Percentiles rank a stretch among this genome's conserved stretches.
These are phyloP conservation scores for Glaciozyma antarctica DNA, from an alignment of 768 basidiomycete genomes.

Conservation along the genomic window DNA sequence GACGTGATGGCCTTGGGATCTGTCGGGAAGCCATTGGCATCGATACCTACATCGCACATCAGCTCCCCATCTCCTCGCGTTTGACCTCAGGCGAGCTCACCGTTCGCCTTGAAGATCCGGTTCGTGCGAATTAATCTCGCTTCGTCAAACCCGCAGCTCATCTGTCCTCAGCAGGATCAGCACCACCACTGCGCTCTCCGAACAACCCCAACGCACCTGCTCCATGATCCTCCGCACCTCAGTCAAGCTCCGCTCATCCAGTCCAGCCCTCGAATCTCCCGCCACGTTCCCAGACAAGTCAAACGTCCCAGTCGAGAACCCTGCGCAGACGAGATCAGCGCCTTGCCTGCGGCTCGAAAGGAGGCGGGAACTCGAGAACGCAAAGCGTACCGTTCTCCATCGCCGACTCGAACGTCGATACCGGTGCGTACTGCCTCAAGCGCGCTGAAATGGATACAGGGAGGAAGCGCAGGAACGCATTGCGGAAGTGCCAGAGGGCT, in stretches of 20 bases:
- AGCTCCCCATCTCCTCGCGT: neutral
- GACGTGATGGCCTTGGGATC: slow-evolving; percentile 25
- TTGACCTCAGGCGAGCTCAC: neutral
- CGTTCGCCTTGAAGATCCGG: slow-evolving; percentile 22
- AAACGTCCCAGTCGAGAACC: slow-evolving; percentile 26
- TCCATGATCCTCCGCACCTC: slow-evolving; percentile 34
- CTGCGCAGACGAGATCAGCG: neutral
- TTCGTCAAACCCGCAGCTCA: slow-evolving; percentile 23
- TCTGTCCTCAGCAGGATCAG: neutral
- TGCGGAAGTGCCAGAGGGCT: slow-evolving; percentile 25
- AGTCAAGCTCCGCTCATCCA: slow-evolving; percentile 30
- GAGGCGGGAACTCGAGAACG: neutral
- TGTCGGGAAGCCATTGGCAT: slow-evolving; percentile 23
- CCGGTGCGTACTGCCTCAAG: slow-evolving; percentile 29
- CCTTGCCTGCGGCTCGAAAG: no score
- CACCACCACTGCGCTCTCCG: no score
- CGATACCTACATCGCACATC: slow-evolving; percentile 10
- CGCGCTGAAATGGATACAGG: slow-evolving; percentile 23
- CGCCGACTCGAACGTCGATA: slow-evolving; percentile 29
- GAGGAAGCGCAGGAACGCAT: slow-evolving; percentile 20
- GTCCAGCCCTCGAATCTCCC: slow-evolving; percentile 22
- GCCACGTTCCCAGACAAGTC: slow-evolving; percentile 24
- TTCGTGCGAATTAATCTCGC: slow-evolving; percentile 16
- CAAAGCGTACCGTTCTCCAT: slow-evolving; percentile 20
- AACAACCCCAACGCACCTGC: no score